Evolutionary conservation across 2,329 filamentous ascomycete genomes (phyloP), one percentile per base, ranked within the genome.

Genomic region (Balansia obtecta): DNA sequence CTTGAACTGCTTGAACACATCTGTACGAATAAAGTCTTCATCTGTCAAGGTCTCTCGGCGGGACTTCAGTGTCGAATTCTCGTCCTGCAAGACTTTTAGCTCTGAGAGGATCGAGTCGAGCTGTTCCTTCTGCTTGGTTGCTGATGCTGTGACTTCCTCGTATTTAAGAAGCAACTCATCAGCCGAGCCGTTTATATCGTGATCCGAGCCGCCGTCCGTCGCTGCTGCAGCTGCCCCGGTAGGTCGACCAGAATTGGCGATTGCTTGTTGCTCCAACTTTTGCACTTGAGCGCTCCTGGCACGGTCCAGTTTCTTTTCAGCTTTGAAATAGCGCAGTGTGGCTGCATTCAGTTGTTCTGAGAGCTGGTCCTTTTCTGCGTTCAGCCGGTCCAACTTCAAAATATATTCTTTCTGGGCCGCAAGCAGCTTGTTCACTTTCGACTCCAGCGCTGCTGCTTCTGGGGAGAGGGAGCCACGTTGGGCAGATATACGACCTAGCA

Each of bases 251-350:
- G 77, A 80, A 51, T 84, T 84, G 52, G 86, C 77, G 48, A 90
- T 79, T 33, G 90, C 89, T 68, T 95, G 88, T 60, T 88, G 86
- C 65, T 97, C 93, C 53, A 98, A 69, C 64, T 95, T 95, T 54
- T 90, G 86, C 1, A 96, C 89, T 51, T 95, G 89, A 15, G 82
- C 72, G 63, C 93, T 98, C 67, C 88, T 91, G 22, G 85, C 80
- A 42, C 93, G 82, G 64, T 98, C 93, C 48, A 97, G 74, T 64
- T 89, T 93, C 71, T 95, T 94, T 65, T 98, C 93, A 0, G 93
- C 93, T 58, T 94, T 87, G 72, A 97, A 88, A 62, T 95, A 97
- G 56, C 93, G 81, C 52, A 95, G 74, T 5, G 89, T 95, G 15
- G 91, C 93, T 34, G 81, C 84, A 63, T 97, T 91, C 18, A 97